Evolutionary conservation across 352 stramenopile species (phyloP).

Genomic region (Phytophthora fragariaefolia): DNA sequence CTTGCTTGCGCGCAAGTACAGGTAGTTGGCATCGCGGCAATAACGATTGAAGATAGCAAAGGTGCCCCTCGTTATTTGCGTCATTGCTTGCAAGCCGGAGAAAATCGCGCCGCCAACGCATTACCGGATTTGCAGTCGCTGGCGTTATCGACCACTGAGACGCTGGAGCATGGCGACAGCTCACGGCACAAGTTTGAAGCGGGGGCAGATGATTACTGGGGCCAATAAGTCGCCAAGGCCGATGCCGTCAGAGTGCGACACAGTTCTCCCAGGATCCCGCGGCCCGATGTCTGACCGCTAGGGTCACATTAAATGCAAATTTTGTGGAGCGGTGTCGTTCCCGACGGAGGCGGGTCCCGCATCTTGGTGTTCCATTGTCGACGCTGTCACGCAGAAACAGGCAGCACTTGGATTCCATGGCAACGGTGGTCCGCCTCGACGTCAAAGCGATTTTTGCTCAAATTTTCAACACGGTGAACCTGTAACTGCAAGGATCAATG

Average conservation of each 20-base stretch:
- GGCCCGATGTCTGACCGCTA: not conserved
- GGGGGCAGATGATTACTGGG: not conserved
- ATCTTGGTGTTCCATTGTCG: not conserved
- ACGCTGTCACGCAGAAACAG: too few species aligned
- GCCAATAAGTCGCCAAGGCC: not conserved
- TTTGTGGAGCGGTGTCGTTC: not conserved
- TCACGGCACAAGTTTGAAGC: too few species aligned
- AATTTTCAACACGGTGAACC: too few species aligned
- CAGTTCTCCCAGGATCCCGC: not conserved
- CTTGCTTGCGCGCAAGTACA: slow-evolving; percentile 2
- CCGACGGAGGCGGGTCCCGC: too few species aligned
- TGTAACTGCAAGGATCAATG: too few species aligned
- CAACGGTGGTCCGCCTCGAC: too few species aligned
- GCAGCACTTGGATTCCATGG: too few species aligned
- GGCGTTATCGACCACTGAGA: not conserved
- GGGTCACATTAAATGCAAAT: not conserved
- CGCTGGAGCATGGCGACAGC: too few species aligned
- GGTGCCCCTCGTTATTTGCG: not conserved
- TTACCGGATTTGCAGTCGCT: too few species aligned
- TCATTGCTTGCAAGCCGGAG: slow-evolving; percentile 4
- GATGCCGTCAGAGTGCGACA: not conserved
- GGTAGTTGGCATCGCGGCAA: slow-evolving; percentile 3
- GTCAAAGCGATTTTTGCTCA: too few species aligned
- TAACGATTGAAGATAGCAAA: slow-evolving; percentile 16
- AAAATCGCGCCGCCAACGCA: not conserved